Evolutionary conservation across 2,329 filamentous ascomycete genomes (phyloP), one percentile per base, ranked within the genome.

Genomic region (Phoma sp.): DNA sequence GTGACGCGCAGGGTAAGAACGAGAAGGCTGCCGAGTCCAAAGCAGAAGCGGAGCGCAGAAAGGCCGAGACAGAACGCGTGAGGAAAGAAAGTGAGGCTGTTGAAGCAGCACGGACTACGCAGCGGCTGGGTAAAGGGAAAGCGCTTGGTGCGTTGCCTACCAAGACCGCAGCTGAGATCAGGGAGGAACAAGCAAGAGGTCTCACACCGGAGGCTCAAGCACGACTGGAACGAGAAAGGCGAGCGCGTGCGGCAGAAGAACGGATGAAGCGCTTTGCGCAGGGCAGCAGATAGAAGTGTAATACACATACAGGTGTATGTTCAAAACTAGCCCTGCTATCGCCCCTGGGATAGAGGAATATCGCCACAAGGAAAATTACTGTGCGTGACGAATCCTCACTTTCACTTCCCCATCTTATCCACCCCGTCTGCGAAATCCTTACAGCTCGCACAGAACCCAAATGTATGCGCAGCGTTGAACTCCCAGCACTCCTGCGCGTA

Each of bases 161-260:
- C 60, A 93, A 92, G 80, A 89, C 89, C 14, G 88, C 88, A 0
- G 86, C 92, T 65, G 91, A 97, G 72, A 86, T 84, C 69, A 83
- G 92, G 59, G 89, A 93, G 69, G 91, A 96, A 69, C 92, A 97
- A 74, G 83, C 84, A 43, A 85, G 91, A 59, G 93, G 93, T 0
- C 80, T 98, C 78, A 96, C 90, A 37, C 87, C 91, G 0, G 93
- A 98, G 77, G 93, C 95, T 85, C 85, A 87, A 71, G 85, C 87
- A 83, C 86, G 84, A 71, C 75, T 98, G 48, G 95, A 98, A 74
- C 82, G 95, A 64, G 95, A 99, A 77, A 82, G 92, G 65, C 88
- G 93, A 68, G 95, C 95, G 4, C 86, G 93, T 66, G 95, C 95
- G 7, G 93, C 93, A 0, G 95, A 98, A 76, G 93, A 93, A 78